Conservation (phyloP, 306 rosid species). For the Nissolia schottii region DNA sequence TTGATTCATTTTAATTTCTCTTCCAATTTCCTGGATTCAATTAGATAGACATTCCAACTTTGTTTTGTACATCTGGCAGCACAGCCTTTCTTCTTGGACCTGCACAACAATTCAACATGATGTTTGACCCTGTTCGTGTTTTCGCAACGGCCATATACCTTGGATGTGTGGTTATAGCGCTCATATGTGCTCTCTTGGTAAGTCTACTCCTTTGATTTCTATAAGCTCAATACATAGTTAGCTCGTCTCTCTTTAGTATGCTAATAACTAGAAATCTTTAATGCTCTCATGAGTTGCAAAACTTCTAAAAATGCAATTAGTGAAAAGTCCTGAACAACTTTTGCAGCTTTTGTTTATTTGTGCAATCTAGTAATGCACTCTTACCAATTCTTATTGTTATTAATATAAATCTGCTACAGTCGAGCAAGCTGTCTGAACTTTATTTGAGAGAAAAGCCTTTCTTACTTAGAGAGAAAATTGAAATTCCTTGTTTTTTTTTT, state of each 20-base stretch:
- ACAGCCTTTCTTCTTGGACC: slow-evolving; percentile 93
- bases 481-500: slow-evolving; percentile 18
- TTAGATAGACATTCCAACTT: slow-evolving; percentile 14
- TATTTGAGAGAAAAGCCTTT: too few relatives aligned
- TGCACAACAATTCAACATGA: slow-evolving; percentile 63
- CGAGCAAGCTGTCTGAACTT: neutral
- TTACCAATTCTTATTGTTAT: neutral
- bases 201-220: slow-evolving; percentile 22
- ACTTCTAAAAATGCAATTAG: neutral
- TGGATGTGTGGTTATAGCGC: slow-evolving; percentile 81
- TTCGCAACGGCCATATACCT: slow-evolving; percentile 80
- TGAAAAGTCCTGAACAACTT: neutral
- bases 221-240: neutral
- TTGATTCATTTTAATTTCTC: neutral
- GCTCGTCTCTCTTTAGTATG: neutral
- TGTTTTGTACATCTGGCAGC: slow-evolving; percentile 59
- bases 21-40: slow-evolving; percentile 13
- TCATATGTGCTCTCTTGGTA: slow-evolving; percentile 90
- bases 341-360: neutral
- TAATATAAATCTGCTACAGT: neutral
- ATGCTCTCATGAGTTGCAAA: neutral
- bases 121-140: slow-evolving; percentile 80
- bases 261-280: neutral
- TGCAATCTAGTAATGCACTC: neutral
- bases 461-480: neutral